phyloP scores from a whole-genome alignment of 2,329 filamentous ascomycete species.

The Diplodia corticola region DNA sequence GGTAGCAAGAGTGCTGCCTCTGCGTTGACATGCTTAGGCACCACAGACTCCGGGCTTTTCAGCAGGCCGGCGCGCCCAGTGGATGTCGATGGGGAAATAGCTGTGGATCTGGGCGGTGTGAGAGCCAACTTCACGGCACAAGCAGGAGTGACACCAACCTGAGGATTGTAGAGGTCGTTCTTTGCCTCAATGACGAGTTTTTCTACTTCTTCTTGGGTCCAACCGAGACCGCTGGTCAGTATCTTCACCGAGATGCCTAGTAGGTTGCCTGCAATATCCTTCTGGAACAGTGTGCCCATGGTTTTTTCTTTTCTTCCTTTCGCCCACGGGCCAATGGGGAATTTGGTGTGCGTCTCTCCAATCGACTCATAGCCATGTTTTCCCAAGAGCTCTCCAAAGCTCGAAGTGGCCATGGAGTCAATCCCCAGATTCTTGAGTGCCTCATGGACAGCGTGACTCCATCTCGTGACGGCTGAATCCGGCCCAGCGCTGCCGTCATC shows the following conservation, averaged over 20 bases:
- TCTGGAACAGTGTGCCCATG: conserved; percentile 45
- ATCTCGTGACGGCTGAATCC: conserved; percentile 26
- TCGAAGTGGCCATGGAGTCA: conserved; percentile 42
- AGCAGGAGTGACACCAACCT: not conserved
- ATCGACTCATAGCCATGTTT: conserved; percentile 49
- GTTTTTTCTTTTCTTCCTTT: conserved; percentile 53
- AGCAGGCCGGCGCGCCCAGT: conserved; percentile 12
- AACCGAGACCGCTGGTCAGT: conserved; percentile 29
- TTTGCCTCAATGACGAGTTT: conserved; percentile 24
- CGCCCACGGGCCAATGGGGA: conserved; percentile 49
- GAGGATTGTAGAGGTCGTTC: conserved; percentile 25
- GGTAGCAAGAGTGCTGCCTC: too few species aligned
- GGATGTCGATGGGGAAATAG: conserved; percentile 19
- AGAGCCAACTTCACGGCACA: not conserved
- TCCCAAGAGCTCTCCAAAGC: conserved; percentile 42
- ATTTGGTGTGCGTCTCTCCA: conserved; percentile 35
- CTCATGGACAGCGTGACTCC: conserved; percentile 35
- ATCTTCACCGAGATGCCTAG: conserved; percentile 27
- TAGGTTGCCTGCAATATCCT: conserved; percentile 31
- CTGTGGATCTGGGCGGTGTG: conserved; percentile 6
- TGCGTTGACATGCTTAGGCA: not conserved
- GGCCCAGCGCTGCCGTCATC: conserved; percentile 28
- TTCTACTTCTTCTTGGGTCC: conserved; percentile 27
- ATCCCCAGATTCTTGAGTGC: conserved; percentile 43
- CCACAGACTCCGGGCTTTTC: not conserved